Base-by-base conservation (phyloP, 768 basidiomycete species). In the Tulasnella sp. region DNA sequence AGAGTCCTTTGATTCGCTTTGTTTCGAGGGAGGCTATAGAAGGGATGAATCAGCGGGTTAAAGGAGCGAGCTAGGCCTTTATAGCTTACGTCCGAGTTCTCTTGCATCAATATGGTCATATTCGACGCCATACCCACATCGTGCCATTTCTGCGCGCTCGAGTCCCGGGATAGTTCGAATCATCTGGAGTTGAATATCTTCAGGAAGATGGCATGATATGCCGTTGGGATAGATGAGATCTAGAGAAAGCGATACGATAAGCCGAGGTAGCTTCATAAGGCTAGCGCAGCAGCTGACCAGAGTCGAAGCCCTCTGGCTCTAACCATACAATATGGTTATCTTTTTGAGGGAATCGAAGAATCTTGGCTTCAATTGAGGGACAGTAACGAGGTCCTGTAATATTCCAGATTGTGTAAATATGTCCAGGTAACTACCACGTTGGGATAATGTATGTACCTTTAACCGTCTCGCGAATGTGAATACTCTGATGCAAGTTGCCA, bases 151-250 rank as follows among this genome's bases (percentile, higher is more conserved):
- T 41, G 93, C 96, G 40, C 93, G 92, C 86, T 96, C 94, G 40
- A 97, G 87, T 0, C 96, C 96, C 1, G 91, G 92, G 54, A 97
- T 91, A 0, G 95, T 95, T 18, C 92, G 91, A 86, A 97, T 90
- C 91, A 97, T 91, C 6, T 89, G 85, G 83, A 94, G 92, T 85
- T 97, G 96, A 0, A 94, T 86, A 80, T 97, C 96, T 85, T 93
- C 93, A 0, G 96, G 94, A 83, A 97, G 89, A 79, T 94, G 95
- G 84, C 93, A 93, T 1, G 95, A 96, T 22, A 97, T 89, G 0
- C 96, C 96, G 81, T 96, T 96, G 0, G 96, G 96, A 83, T 97
- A 97, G 79, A 97, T 92, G 20, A 97, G 84, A 80, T 95, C 96
- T 95, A 80, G 34, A 1, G 64, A 28, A 72, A 60, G 34, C 18